Conservation (phyloP, 306 rosid species). For the Carpinus viminea region DNA sequence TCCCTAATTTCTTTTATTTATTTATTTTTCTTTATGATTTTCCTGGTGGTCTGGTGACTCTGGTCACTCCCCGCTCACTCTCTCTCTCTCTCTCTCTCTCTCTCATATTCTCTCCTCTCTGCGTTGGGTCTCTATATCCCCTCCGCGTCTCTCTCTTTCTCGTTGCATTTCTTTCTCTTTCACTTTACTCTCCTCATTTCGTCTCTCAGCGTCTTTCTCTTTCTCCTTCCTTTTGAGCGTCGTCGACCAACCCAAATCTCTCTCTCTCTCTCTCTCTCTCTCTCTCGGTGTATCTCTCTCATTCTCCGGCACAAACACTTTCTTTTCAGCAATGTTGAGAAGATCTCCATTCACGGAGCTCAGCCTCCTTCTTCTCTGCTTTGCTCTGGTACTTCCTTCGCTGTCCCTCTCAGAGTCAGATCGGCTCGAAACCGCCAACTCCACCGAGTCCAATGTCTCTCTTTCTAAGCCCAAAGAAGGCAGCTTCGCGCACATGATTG, state of each 20-base stretch:
- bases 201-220: background rate
- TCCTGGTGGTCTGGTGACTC: background rate
- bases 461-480: slow-evolving; percentile 65
- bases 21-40: background rate
- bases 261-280: background rate
- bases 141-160: background rate
- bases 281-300: too few relatives aligned
- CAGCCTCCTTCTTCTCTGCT: slow-evolving; percentile 38
- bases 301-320: background rate
- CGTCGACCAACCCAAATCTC: background rate
- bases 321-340: slow-evolving; percentile 46
- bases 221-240: slow-evolving; percentile 3
- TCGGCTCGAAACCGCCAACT: slow-evolving; percentile 51
- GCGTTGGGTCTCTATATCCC: background rate
- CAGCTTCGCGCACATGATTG: slow-evolving; percentile 91
- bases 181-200: background rate
- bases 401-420: slow-evolving; percentile 50
- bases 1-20: background rate
- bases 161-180: background rate
- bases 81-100: background rate
- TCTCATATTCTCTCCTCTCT: background rate
- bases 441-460: slow-evolving; percentile 68
- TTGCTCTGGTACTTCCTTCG: slow-evolving; percentile 40
- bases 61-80: too few relatives aligned
- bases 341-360: slow-evolving; percentile 28